Conservation (phyloP, 345 rosid species). For the Citrus australasica region DNA sequence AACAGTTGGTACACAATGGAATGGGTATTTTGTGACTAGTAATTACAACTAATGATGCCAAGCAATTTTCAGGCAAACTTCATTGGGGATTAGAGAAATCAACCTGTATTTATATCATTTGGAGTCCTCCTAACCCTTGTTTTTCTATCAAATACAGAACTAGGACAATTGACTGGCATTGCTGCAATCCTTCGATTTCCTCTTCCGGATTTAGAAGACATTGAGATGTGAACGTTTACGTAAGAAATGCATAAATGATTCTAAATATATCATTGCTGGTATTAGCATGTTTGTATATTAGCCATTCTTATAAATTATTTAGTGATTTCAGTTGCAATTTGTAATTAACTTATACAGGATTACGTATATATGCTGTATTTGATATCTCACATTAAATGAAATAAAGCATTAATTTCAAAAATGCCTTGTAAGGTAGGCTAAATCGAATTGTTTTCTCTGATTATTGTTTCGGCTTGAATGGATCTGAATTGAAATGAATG, state of each 20-base stretch:
- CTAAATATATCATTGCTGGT: too few species aligned
- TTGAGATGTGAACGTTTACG: conserved; percentile 62
- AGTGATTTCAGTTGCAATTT: background rate
- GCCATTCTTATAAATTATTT: background rate
- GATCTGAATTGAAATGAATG: too few species aligned
- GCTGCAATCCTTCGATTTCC: conserved; percentile 97
- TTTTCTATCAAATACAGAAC: conserved; percentile 39
- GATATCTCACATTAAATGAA: background rate
- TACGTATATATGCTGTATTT: background rate
- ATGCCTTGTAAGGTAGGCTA: background rate
- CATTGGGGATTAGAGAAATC: background rate
- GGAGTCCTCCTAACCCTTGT: background rate
- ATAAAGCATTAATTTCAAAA: background rate
- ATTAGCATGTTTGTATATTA: background rate
- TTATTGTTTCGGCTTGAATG: too few species aligned
- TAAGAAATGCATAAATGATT: background rate
- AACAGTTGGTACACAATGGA: too few species aligned
- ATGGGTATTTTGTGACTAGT: background rate
- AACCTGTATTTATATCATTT: background rate
- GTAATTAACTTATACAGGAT: too few species aligned
- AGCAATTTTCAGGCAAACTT: background rate
- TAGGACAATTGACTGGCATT: conserved; percentile 79
- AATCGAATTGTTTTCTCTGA: too few species aligned
- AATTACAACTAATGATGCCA: background rate
- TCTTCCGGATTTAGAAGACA: conserved; percentile 91